A percentile compares a stretch with the other conserved stretches of the same genome.
Evolutionary conservation across 164 flowering plant species (phyloP).

Genomic region (Protea cynaroides): DNA sequence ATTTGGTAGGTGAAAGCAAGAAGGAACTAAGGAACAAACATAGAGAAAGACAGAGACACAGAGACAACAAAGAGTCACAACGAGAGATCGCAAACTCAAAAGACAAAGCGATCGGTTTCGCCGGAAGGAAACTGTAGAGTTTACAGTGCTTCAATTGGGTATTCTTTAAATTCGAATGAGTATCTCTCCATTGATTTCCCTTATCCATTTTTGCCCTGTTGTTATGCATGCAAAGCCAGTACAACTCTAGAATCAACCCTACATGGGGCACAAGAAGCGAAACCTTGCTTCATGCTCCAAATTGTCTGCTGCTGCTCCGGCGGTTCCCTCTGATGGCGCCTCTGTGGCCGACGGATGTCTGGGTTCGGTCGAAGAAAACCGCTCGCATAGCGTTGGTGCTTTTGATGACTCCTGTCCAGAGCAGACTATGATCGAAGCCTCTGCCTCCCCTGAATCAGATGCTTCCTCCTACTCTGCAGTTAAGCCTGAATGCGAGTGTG

Average conservation of each 20-base stretch:
- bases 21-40: too few species aligned
- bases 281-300: slow-evolving; percentile 39
- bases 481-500: slow-evolving; percentile 79
- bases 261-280: slow-evolving; percentile 81
- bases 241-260: slow-evolving; percentile 4
- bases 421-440: slow-evolving; percentile 13
- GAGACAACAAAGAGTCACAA: too few species aligned
- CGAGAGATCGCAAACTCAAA: too few species aligned
- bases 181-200: not conserved
- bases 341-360: too few species aligned
- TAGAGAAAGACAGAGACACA: not conserved
- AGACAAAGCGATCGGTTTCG: too few species aligned
- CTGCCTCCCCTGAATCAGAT: slow-evolving; percentile 10
- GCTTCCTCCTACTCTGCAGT: slow-evolving; percentile 25
- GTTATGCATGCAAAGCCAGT: slow-evolving; percentile 29
- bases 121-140: too few species aligned
- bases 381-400: not conserved
- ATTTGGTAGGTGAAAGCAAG: not conserved
- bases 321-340: slow-evolving; percentile 6
- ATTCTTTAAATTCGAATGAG: not conserved
- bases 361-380: slow-evolving; percentile 1
- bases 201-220: not conserved
- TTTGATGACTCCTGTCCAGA: not conserved
- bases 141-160: too few species aligned
- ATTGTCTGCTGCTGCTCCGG: slow-evolving; percentile 4